Evolutionary conservation across 352 stramenopile species (phyloP).

Genomic region (Lagenidium sp.): DNA sequence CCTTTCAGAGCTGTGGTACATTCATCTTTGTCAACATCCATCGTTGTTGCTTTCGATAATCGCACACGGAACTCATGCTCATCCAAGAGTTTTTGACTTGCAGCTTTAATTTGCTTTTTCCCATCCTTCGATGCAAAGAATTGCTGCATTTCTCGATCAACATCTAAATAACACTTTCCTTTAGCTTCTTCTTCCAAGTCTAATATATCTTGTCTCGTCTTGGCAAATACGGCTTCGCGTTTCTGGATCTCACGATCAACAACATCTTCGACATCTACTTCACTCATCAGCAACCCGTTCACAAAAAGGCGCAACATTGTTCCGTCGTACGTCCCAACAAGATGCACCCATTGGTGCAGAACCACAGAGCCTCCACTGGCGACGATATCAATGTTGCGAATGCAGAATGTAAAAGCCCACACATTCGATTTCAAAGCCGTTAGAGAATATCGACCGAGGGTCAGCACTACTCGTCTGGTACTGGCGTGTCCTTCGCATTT

Average conservation of each 20-base stretch:
- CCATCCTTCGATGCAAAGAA: constrained; percentile 74
- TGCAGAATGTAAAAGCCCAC: constrained; percentile 77
- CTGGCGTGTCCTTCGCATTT: constrained; percentile 57
- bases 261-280: constrained; percentile 65
- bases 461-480: constrained; percentile 56
- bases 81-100: constrained; percentile 66
- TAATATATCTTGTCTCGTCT: constrained; percentile 66
- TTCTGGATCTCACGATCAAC: constrained; percentile 63
- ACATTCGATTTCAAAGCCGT: constrained; percentile 58
- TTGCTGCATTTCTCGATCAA: constrained; percentile 48
- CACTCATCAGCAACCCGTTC: constrained; percentile 54
- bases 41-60: constrained; percentile 26
- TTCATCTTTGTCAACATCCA: background rate
- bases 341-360: constrained; percentile 72
- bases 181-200: constrained; percentile 71
- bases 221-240: constrained; percentile 49
- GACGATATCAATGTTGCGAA: constrained; percentile 70
- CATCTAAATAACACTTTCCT: constrained; percentile 59
- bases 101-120: constrained; percentile 40
- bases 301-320: constrained; percentile 80
- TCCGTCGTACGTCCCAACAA: constrained; percentile 86
- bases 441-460: constrained; percentile 67
- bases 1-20: too few relatives aligned
- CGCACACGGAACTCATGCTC: constrained; percentile 78
- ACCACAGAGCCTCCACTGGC: constrained; percentile 41